Evolutionary conservation across 202 grass and related monocot genomes (phyloP).

Genomic region (Zoysia matrella): DNA sequence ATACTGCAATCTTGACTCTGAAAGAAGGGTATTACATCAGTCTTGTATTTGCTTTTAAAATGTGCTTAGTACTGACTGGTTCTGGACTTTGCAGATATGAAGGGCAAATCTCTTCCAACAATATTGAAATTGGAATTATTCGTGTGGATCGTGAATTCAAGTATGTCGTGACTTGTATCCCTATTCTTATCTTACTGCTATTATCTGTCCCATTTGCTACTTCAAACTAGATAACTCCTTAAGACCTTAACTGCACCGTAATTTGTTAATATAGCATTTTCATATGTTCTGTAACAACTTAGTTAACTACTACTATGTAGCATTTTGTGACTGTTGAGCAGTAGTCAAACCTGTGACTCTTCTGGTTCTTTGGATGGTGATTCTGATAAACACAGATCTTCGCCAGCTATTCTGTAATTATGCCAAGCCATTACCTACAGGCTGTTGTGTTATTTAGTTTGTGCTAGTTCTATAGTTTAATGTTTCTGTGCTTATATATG

Average conservation of each 20-base stretch:
- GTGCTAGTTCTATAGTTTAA: not conserved
- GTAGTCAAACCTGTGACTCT: constrained; percentile 1
- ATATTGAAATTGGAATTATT: constrained; percentile 98
- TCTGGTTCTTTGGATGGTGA: not conserved
- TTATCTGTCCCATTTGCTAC: constrained; percentile 1
- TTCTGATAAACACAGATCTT: not conserved
- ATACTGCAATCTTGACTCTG: constrained; percentile 95
- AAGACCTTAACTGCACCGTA: not conserved
- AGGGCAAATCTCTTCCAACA: constrained; percentile 95
- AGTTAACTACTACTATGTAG: not conserved
- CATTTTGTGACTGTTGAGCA: not conserved
- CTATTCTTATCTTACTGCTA: constrained; percentile 12
- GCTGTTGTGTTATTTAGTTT: not conserved
- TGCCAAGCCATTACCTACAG: not conserved
- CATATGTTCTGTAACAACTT: not conserved
- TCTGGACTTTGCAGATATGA: constrained; percentile 67
- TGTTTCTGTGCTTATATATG: not conserved
- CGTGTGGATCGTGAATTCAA: constrained; percentile 87
- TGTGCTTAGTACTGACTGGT: constrained; percentile 28
- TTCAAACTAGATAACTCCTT: not conserved
- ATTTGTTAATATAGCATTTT: not conserved
- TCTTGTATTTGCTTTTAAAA: constrained; percentile 29
- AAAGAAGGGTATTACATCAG: constrained; percentile 87
- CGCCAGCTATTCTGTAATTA: not conserved
- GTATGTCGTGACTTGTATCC: constrained; percentile 39